These are phyloP conservation scores for Leccinum barrowsii DNA, from an alignment of 768 basidiomycete species.

Conservation along the genomic window DNA sequence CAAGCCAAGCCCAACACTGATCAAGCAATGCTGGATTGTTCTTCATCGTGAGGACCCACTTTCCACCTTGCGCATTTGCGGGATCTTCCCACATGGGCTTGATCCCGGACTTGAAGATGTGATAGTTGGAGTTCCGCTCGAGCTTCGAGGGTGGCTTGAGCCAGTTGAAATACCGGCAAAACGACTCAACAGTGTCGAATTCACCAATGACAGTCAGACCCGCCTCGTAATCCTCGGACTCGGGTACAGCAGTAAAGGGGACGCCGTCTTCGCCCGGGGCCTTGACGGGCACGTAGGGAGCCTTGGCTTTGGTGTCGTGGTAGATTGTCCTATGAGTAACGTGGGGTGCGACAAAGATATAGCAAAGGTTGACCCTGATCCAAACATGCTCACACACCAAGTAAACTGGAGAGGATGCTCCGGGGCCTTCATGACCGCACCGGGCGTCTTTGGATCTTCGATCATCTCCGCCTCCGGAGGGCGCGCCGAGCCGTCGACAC, in stretches of 20 bases:
- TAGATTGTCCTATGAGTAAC: constrained; percentile 71
- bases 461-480: constrained; percentile 77
- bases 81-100: constrained; percentile 98
- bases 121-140: constrained; percentile 89
- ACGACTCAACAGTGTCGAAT: constrained; percentile 86
- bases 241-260: constrained; percentile 45
- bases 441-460: constrained; percentile 81
- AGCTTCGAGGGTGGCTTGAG: constrained; percentile 87
- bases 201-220: constrained; percentile 83
- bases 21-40: constrained; percentile 76
- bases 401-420: constrained; percentile 84
- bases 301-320: constrained; percentile 81
- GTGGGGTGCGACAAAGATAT: neutral
- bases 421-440: constrained; percentile 59
- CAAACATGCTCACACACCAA: constrained; percentile 48
- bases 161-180: constrained; percentile 93
- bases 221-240: constrained; percentile 78
- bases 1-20: constrained; percentile 85
- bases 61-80: constrained; percentile 88
- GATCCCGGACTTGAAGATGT: constrained; percentile 91
- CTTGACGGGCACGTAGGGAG: constrained; percentile 32
- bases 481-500: constrained; percentile 54
- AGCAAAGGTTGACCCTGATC: neutral
- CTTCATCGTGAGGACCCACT: constrained; percentile 95
- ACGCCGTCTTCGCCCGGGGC: constrained; percentile 23